A percentile compares a stretch with the other conserved stretches of the same genome.
Conservation (phyloP, 1,284 basidiomycete genomes). For the Cryptococcus sp. region DNA sequence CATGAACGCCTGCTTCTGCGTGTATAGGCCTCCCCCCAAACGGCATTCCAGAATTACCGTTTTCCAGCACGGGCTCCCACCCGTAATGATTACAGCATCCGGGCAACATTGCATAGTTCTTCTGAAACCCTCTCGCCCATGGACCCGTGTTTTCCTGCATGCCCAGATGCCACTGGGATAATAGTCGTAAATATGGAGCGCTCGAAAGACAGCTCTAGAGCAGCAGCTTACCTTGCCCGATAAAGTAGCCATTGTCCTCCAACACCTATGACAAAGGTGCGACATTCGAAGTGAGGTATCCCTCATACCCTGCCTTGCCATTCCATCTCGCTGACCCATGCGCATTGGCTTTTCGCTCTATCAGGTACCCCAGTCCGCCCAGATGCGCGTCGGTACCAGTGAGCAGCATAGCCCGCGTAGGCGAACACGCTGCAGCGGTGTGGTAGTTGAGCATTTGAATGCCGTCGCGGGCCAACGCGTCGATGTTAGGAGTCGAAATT, state of each 20-base stretch:
- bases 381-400: conserved; percentile 28
- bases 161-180: conserved; percentile 40
- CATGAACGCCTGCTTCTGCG: conserved; percentile 3
- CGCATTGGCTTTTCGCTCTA: conserved; percentile 1
- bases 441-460: conserved; percentile 23
- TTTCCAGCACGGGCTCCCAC: conserved; percentile 7
- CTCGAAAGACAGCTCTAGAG: conserved; percentile 34
- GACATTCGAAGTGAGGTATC: conserved; percentile 1
- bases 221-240: background rate
- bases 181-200: conserved; percentile 25
- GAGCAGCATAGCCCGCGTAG: conserved; percentile 16
- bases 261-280: background rate
- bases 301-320: conserved; percentile 5
- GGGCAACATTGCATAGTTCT: conserved; percentile 32
- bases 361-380: conserved; percentile 11
- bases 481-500: conserved; percentile 34
- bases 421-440: background rate
- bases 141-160: conserved; percentile 27
- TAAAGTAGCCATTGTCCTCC: background rate
- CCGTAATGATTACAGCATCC: conserved; percentile 36
- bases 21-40: conserved; percentile 1
- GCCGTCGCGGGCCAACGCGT: conserved; percentile 26
- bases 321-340: conserved; percentile 5
- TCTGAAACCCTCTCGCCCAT: conserved; percentile 34
- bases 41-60: background rate